Conservation (phyloP, 106 monocot genomes). For the Dioscorea zingiberensis region DNA sequence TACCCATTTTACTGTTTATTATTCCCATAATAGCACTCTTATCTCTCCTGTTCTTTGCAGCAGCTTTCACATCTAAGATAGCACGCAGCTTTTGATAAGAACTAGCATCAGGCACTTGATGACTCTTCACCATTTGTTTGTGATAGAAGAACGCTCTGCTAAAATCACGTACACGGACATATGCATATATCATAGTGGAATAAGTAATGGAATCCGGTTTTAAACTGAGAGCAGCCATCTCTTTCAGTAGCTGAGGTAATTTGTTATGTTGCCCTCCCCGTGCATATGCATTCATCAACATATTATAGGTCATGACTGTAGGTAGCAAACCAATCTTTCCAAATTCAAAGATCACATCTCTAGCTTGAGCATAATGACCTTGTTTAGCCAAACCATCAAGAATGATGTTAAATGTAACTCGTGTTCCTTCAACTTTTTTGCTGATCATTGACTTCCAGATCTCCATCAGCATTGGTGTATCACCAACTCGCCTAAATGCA, state of each 20-base stretch:
- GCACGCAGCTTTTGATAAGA: slow-evolving; percentile 68
- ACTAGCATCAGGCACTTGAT: slow-evolving; percentile 64
- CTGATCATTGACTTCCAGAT: slow-evolving; percentile 87
- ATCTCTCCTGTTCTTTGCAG: slow-evolving; percentile 73
- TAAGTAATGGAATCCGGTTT: slow-evolving; percentile 89
- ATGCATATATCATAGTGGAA: slow-evolving; percentile 91
- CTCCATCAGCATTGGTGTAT: slow-evolving; percentile 53
- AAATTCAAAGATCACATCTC: slow-evolving; percentile 81
- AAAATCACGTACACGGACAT: slow-evolving; percentile 87
- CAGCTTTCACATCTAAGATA: slow-evolving; percentile 63
- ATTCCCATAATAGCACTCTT: slow-evolving; percentile 84
- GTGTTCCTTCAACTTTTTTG: slow-evolving; percentile 72
- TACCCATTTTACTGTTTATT: slow-evolving; percentile 60
- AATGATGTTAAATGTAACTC: slow-evolving; percentile 76
- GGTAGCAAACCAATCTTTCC: slow-evolving; percentile 55
- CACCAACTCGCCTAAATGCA: slow-evolving; percentile 68
- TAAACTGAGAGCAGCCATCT: slow-evolving; percentile 62
- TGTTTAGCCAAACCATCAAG: slow-evolving; percentile 93
- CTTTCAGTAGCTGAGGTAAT: slow-evolving; percentile 79
- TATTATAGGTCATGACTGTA: slow-evolving; percentile 91
- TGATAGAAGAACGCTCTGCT: slow-evolving; percentile 78
- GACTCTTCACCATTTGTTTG: slow-evolving; percentile 82
- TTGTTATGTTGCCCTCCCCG: slow-evolving; percentile 88
- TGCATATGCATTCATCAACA: slow-evolving; percentile 97
- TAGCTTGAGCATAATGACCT: slow-evolving; percentile 85